These are phyloP conservation scores for Taiozyma onychis DNA, from an alignment of 1,139 yeast species.

Conservation along the genomic window DNA sequence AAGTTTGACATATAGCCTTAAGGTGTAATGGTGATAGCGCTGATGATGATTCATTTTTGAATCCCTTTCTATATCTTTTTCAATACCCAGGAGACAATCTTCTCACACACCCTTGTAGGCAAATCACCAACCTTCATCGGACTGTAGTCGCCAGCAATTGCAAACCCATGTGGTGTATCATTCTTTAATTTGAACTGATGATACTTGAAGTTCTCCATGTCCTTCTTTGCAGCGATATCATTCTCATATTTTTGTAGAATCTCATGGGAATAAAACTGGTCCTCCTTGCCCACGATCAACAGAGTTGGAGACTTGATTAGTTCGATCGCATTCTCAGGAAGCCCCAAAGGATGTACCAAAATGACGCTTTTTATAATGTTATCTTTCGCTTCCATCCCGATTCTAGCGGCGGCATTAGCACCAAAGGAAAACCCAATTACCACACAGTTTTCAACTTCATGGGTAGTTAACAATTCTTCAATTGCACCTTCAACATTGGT, in stretches of 20 bases:
- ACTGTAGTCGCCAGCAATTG: constrained; percentile 34
- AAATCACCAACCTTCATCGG: constrained; percentile 20
- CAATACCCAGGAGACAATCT: constrained; percentile 18
- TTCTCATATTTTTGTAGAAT: constrained; percentile 18
- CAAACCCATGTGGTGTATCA: constrained; percentile 35
- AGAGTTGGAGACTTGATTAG: constrained; percentile 25
- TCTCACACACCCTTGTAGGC: constrained; percentile 16
- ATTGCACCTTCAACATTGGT: constrained; percentile 26
- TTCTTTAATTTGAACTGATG: constrained; percentile 17
- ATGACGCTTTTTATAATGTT: constrained; percentile 28
- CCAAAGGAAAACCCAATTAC: constrained; percentile 36
- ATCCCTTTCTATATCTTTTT: constrained; percentile 4
- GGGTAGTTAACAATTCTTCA: constrained; percentile 29
- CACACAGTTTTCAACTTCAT: constrained; percentile 28
- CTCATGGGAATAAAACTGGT: constrained; percentile 25
- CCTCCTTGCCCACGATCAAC: constrained; percentile 27
- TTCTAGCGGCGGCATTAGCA: constrained; percentile 29
- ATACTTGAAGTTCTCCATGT: constrained; percentile 15
- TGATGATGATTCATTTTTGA: neutral
- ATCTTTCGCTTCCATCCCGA: constrained; percentile 17
- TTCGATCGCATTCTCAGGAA: constrained; percentile 26
- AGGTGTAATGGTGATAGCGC: no score
- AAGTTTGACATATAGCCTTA: constrained; percentile 11
- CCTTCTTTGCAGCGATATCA: constrained; percentile 18
- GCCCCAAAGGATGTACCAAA: constrained; percentile 30